Percentiles rank a stretch among this genome's conserved stretches.
Evolutionary conservation across 1,139 yeast genomes (phyloP).

Genomic region (Candida pseudocylindracea): DNA sequence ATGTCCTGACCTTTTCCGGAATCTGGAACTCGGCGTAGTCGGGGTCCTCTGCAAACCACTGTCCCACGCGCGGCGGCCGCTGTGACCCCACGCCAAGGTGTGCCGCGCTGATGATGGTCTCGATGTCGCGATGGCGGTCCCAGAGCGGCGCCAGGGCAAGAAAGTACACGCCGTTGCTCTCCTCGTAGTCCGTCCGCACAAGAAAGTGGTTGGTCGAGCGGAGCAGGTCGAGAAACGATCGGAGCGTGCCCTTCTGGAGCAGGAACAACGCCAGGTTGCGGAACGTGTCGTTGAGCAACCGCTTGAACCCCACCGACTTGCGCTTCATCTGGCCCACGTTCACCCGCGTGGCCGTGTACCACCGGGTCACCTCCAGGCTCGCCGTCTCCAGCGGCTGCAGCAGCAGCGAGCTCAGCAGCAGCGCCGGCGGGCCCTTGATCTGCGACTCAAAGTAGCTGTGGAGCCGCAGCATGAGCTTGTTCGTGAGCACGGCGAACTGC

Average conservation of each 20-base stretch:
- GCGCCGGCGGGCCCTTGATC: constrained; percentile 25
- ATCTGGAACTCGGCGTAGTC: constrained; percentile 1
- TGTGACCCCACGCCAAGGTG: constrained; percentile 17
- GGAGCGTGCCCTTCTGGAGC: constrained; percentile 26
- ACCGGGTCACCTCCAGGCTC: constrained; percentile 38
- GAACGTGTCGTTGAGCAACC: constrained; percentile 45
- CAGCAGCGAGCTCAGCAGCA: too few species aligned
- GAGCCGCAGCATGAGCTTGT: constrained; percentile 46
- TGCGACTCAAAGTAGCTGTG: constrained; percentile 55
- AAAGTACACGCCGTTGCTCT: constrained; percentile 53
- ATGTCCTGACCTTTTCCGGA: neutral
- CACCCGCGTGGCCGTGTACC: constrained; percentile 71
- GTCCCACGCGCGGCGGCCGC: constrained; percentile 9
- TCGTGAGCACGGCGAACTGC: constrained; percentile 43
- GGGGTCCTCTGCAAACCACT: constrained; percentile 8
- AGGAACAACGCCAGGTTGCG: constrained; percentile 58
- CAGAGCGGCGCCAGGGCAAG: constrained; percentile 42
- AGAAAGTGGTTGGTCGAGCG: constrained; percentile 53
- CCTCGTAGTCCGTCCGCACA: constrained; percentile 54
- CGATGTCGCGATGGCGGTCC: constrained; percentile 19
- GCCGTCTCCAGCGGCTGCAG: constrained; percentile 14
- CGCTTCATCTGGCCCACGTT: constrained; percentile 73
- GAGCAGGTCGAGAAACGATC: constrained; percentile 31
- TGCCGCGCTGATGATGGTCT: constrained; percentile 19
- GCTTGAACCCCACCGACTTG: constrained; percentile 58